Evolutionary conservation across 1,139 yeast species (phyloP), one percentile per base, ranked within the genome.

Genomic region (Candida sanyaensis): DNA sequence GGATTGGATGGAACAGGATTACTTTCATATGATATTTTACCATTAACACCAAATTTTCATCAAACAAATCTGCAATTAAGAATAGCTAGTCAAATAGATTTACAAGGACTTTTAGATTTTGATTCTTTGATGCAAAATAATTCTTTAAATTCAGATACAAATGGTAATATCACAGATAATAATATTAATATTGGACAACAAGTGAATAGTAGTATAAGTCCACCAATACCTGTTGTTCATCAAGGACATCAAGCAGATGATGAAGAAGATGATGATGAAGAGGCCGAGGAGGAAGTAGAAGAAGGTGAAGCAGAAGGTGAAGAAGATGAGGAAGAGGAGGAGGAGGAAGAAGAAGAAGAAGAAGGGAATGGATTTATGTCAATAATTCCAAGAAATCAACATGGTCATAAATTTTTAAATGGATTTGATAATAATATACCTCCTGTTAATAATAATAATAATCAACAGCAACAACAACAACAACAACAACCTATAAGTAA

Each of bases 351-450:
- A 3, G 48, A 49, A n/a, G 52, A 50, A 8, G 52, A 52, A 3
- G 50, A 51, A 26, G 50, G 37, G 13, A 46, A 43, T 12, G 51
- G 42, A n/a, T 45, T 40, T 47, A 54, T 51, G 47, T 56, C 43
- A 47, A 59, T 50, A 49, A 59, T 26, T 32, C 58, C 44, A 42
- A 58, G 45, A 50, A 52, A 51, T 50, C 63, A 39, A 53, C 64
- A 42, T 47, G 62, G 46, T 40, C 58, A 43, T 56, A 55, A 52
- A 41, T 48, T 47, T 42, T 49, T 40, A 30, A 48, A 12, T 37
- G 13, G 21, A 13, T 34, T 34, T 11, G n/a, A 34, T 34, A 34
- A n/a, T 23, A 17, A 17, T 17, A 17, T 3, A 17, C 21, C 21
- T 17, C 2, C 21, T 17, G 21, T 17, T 17, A 17, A 17, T 17